phyloP scores from a whole-genome alignment of 78 protist genomes.

The Dictyostelium discoideum region DNA sequence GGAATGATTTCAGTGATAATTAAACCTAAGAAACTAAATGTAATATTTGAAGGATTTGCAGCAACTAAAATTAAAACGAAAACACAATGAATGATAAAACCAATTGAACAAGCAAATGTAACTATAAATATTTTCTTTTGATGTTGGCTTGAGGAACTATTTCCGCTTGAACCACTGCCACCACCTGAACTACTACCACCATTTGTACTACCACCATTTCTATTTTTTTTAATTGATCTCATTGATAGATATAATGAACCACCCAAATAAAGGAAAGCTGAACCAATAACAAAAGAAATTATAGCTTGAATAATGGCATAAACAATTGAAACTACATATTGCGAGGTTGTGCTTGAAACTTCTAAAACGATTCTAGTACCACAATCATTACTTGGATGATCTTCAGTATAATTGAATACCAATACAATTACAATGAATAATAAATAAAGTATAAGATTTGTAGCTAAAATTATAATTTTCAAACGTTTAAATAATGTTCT shows the following conservation, averaged over 20 bases:
- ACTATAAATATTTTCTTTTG: conserved; percentile 21
- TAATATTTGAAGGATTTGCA: conserved; percentile 54
- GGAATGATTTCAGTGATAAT: conserved; percentile 61
- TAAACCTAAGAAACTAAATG: conserved; percentile 63
- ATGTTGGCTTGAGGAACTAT: not conserved
- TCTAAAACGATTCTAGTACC: conserved; percentile 19
- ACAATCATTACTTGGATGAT: not conserved
- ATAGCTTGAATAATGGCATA: conserved; percentile 62
- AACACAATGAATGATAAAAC: conserved; percentile 42
- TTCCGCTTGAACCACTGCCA: not conserved
- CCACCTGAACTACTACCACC: not conserved
- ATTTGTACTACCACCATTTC: not conserved
- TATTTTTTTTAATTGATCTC: not conserved
- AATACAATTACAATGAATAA: conserved; percentile 35
- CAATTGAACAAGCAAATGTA: conserved; percentile 35
- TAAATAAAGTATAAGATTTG: conserved; percentile 4
- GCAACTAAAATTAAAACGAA: conserved; percentile 49
- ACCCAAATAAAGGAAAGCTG: conserved; percentile 45
- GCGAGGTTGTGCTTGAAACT: conserved; percentile 20
- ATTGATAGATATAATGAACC: conserved; percentile 6
- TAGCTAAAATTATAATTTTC: not conserved
- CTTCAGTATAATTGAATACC: conserved; percentile 20
- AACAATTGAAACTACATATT: conserved; percentile 14
- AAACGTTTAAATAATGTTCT: not conserved
- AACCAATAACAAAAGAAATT: conserved; percentile 35